Percentiles rank a stretch among this genome's conserved stretches.
Evolutionary conservation across 768 basidiomycete species (phyloP).

Genomic region (Panaeolus cyanescens): DNA sequence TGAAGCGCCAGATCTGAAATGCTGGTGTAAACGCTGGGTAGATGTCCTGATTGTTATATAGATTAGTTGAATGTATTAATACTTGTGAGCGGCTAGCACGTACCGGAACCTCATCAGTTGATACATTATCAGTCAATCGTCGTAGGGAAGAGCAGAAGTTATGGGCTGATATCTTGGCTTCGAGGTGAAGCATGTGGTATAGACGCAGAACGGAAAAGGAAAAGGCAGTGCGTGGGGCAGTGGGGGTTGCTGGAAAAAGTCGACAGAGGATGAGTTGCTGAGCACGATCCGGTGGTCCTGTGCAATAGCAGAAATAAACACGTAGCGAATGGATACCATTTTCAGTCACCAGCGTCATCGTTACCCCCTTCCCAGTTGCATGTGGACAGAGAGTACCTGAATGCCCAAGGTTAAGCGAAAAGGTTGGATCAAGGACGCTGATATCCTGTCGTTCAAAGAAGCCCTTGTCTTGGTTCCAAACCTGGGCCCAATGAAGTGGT

Average conservation of each 20-base stretch:
- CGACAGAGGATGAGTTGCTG: slow-evolving; percentile 19
- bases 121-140: slow-evolving; percentile 19
- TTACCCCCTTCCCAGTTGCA: too few species aligned
- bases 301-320: slow-evolving; percentile 21
- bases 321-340: slow-evolving; percentile 23
- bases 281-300: neutral
- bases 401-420: slow-evolving; percentile 21
- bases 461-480: slow-evolving; percentile 15
- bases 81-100: neutral
- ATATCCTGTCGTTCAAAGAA: slow-evolving; percentile 26
- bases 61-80: neutral
- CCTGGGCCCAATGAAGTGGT: slow-evolving; percentile 27
- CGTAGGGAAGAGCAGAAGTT: slow-evolving; percentile 22
- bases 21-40: slow-evolving; percentile 19
- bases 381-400: slow-evolving; percentile 12
- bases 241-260: slow-evolving; percentile 25
- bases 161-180: slow-evolving; percentile 23
- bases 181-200: slow-evolving; percentile 24
- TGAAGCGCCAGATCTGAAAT: slow-evolving; percentile 19
- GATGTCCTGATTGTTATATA: slow-evolving; percentile 12
- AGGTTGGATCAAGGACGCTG: slow-evolving; percentile 7
- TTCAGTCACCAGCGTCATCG: too few species aligned
- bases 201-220: slow-evolving; percentile 17
- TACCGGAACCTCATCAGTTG: slow-evolving; percentile 18
- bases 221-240: slow-evolving; percentile 20